Evolutionary conservation across 1,284 basidiomycete species (phyloP), one percentile per base, ranked within the genome.

Genomic region (Malassezia slooffiae): DNA sequence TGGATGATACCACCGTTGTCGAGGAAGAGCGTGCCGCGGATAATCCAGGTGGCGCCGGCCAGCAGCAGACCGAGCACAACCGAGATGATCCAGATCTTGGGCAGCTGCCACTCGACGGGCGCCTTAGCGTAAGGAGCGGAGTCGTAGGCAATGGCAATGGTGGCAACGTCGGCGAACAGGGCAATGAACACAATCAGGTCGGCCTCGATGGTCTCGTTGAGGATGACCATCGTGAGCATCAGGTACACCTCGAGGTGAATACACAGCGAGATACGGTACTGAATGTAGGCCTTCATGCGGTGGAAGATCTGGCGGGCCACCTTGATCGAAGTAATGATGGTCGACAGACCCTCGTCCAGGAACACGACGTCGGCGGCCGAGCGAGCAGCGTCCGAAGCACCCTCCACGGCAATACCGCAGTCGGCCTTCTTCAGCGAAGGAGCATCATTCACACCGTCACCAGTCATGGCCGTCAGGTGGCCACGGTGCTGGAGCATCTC

Each of bases 301-400:
- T 77, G 76, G 72, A 77, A 77, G 55, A 77, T 77, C 63, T 77
- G 75, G 43, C 76, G 72, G 17, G 76, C 75, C 17, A 76, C 75
- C 68, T 77, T 77, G 70, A 77, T 76, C 48, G 74, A 71, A 34
- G 75, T 76, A 58, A 77, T 76, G 54, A 75, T 74, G 43, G 73
- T 73, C 31, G 69, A 71, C 34, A 73, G 57, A 63, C 72, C 72
- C 54, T 73, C 72, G 56, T 73, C 72, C 67, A 77, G 70, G 71
- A 77, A 77, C 39, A 77, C 76, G 50, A 75, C 73, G 55, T 74
- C 74, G 54, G 74, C 74, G 45, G 74, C 74, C 17, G 69, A 70
- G 29, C 73, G 73, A 34, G 74, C 74, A 46, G 74, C 74, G 50
- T 75, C 74, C 33, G 72, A 73, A 20, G 74, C 74, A 45, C 74